phyloP scores from a whole-genome alignment of 2,329 filamentous ascomycete species.

The Aspergillus sp. region DNA sequence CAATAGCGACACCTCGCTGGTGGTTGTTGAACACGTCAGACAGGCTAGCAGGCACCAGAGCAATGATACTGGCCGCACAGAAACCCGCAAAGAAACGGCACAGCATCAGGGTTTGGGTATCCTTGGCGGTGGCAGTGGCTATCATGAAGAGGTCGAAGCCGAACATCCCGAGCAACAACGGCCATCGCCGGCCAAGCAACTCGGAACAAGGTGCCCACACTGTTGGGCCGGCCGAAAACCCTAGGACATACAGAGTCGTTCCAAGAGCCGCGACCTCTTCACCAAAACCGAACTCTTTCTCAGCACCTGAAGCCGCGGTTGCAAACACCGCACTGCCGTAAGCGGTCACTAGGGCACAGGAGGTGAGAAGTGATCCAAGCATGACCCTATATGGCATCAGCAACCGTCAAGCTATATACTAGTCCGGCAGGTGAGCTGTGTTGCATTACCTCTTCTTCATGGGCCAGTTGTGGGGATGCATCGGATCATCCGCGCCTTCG shows the following conservation, averaged over 20 bases:
- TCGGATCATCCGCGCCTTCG: constrained; percentile 52
- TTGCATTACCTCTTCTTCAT: constrained; percentile 43
- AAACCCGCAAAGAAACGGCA: constrained; percentile 49
- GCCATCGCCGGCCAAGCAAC: constrained; percentile 57
- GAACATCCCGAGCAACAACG: constrained; percentile 48
- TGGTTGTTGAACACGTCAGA: constrained; percentile 53
- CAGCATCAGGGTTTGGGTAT: constrained; percentile 42
- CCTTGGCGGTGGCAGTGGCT: constrained; percentile 43
- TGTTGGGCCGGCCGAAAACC: constrained; percentile 60
- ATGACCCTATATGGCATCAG: constrained; percentile 15
- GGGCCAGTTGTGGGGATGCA: constrained; percentile 56
- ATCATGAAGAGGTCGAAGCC: constrained; percentile 49
- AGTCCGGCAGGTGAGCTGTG: background rate
- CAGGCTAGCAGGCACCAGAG: constrained; percentile 44
- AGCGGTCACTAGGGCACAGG: constrained; percentile 42
- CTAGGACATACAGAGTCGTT: constrained; percentile 50
- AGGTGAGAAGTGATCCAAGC: constrained; percentile 21
- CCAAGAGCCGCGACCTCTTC: constrained; percentile 46
- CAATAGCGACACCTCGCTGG: constrained; percentile 43
- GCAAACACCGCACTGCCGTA: constrained; percentile 66
- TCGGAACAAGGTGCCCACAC: constrained; percentile 64
- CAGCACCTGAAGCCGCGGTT: constrained; percentile 59
- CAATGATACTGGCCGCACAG: constrained; percentile 44
- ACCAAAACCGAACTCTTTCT: constrained; percentile 48
- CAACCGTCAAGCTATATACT: background rate